Base-by-base conservation (phyloP, 176 grass and related monocot species). In the Oryza longistaminata region DNA sequence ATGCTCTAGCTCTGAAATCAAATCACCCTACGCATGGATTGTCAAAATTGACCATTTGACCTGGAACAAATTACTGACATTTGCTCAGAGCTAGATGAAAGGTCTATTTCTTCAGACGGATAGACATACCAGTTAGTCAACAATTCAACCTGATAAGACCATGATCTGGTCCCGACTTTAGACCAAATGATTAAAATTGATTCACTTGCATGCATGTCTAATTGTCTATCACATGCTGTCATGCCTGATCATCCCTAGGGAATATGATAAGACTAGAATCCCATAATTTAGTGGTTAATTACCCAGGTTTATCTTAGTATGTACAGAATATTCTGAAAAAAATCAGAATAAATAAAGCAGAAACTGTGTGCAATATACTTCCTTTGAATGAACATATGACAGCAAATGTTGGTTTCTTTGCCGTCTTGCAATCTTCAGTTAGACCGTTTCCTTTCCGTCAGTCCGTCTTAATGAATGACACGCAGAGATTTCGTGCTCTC, bases 101-200 rank as follows among this genome's bases (percentile, higher is more conserved):
- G 3, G 16, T 78, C 74, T 11, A 71, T 68, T 71, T 74, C 13
- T 43, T 60, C 4, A 25, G 45, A 61, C 64, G 21, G 17, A 55
- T 7, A 55, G 17, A 55, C 1, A 55, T 55, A 49, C 46, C 11
- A 35, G 55, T 58, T 75, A 31, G 83, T 70, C 64, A 82, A 62
- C 3, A 33, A 58, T 75, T 73, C 29, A 65, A 50, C 44, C 34
- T 29, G 7, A 42, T 9, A n/a, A 44, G 34, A 9, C 43, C 37
- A 74, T 80, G 75, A 68, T 79, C 49, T 74, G 34, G 69, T 61
- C 64, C 52, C 33, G 14, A 45, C 33, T 65, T 74, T 74, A 45
- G 50, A 71, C 17, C 39, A 62, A 70, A 16, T 26, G 9, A 35
- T 34, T 19, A n/a, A 9, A 31, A 22, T 24, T 70, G 61, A 52